Evolutionary conservation across 768 basidiomycete species (phyloP).

Genomic region (Lactarius tabidus): DNA sequence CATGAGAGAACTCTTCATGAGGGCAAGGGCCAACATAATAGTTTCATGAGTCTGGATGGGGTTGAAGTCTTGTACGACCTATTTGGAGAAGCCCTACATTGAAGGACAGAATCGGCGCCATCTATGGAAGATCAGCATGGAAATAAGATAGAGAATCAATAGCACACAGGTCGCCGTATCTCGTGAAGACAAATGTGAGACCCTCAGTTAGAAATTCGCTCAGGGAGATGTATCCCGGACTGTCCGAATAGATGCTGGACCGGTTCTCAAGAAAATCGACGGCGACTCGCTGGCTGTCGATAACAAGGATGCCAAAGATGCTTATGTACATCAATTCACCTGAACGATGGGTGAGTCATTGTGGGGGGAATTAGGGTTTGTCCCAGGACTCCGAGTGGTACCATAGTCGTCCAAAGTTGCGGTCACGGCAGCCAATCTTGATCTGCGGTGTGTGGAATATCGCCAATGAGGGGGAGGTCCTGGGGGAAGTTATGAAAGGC

Average conservation of each 20-base stretch:
- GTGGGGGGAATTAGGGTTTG: too few relatives aligned
- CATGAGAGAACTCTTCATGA: constrained; percentile 32
- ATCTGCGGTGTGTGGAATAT: too few relatives aligned
- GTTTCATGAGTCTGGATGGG: neutral
- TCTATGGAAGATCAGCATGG: neutral
- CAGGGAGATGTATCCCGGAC: neutral
- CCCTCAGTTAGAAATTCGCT: neutral
- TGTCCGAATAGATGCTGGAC: neutral
- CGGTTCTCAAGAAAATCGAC: too few relatives aligned
- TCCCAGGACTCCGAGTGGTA: too few relatives aligned
- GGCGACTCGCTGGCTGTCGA: neutral
- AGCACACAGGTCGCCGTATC: neutral
- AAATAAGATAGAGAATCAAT: neutral
- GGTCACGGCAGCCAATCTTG: too few relatives aligned
- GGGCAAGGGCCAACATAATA: neutral
- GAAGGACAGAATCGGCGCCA: neutral
- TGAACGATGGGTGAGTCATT: too few relatives aligned
- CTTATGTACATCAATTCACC: too few relatives aligned
- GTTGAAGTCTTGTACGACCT: neutral
- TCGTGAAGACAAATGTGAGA: neutral
- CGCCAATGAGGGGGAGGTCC: neutral
- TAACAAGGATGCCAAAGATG: neutral
- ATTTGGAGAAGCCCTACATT: neutral
- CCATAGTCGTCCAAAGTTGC: too few relatives aligned
- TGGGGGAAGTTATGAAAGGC: neutral